Percentiles rank a stretch among this genome's conserved stretches.
phyloP scores from a whole-genome alignment of 169 alveolate species.

The Eimeria sp. region DNA sequence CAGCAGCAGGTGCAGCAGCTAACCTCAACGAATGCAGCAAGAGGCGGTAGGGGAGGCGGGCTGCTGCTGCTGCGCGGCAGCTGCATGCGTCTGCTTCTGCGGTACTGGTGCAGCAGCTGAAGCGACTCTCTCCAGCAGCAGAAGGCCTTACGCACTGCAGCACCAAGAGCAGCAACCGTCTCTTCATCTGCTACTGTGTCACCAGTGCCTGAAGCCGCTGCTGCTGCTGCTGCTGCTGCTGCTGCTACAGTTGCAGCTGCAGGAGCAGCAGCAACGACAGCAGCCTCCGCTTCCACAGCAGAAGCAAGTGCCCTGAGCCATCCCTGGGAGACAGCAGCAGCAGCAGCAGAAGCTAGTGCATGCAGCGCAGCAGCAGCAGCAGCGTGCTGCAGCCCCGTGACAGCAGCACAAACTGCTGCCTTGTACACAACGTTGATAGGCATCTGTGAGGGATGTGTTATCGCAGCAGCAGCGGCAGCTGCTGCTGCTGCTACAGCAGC shows the following conservation, averaged over 20 bases:
- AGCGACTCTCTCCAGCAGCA: slow-evolving; percentile 54
- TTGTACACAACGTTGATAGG: slow-evolving; percentile 32
- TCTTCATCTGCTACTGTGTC: slow-evolving; percentile 16
- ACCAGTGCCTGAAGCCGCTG: neutral
- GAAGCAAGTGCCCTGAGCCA: slow-evolving; percentile 56
- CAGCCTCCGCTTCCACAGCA: slow-evolving; percentile 60
- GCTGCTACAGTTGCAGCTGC: neutral
- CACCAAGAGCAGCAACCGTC: slow-evolving; percentile 50
- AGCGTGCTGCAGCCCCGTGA: slow-evolving; percentile 69
- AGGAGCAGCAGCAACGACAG: slow-evolving; percentile 46
- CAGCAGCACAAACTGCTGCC: slow-evolving; percentile 52
- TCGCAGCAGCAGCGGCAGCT: slow-evolving; percentile 24
- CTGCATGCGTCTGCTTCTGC: slow-evolving; percentile 64
- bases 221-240: slow-evolving; percentile 25
- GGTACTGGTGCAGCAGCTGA: slow-evolving; percentile 56
- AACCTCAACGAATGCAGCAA: slow-evolving; percentile 24
- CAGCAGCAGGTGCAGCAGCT: slow-evolving; percentile 28
- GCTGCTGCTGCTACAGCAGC: slow-evolving; percentile 48
- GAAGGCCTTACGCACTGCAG: slow-evolving; percentile 28
- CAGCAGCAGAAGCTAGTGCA: slow-evolving; percentile 27
- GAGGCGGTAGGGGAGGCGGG: slow-evolving; percentile 59
- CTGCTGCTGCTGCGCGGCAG: slow-evolving; percentile 77
- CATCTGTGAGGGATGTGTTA: neutral
- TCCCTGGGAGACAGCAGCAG: slow-evolving; percentile 25
- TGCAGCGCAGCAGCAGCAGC: slow-evolving; percentile 72